These are phyloP conservation scores for Aphanocladium album DNA, from an alignment of 2,329 filamentous ascomycete genomes.

Conservation along the genomic window DNA sequence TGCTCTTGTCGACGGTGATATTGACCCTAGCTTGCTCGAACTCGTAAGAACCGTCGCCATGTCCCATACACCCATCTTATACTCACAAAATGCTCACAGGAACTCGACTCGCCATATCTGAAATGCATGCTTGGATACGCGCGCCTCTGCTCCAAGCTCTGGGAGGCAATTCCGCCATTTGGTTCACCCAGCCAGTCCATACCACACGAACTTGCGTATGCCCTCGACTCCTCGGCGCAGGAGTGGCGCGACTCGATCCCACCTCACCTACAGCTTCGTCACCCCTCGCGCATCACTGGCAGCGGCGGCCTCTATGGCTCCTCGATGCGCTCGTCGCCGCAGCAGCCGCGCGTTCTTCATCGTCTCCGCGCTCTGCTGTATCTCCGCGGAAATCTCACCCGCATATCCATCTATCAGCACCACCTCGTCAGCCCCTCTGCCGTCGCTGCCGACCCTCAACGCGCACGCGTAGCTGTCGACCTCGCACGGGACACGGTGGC, in stretches of 20 bases:
- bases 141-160: conserved; percentile 40
- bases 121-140: conserved; percentile 45
- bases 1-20: conserved; percentile 42
- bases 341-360: conserved; percentile 32
- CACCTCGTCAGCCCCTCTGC: conserved; percentile 33
- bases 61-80: too few species aligned
- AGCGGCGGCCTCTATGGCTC: background rate
- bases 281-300: conserved; percentile 32
- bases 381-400: conserved; percentile 40
- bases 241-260: conserved; percentile 44
- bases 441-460: conserved; percentile 30
- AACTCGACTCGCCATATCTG: conserved; percentile 33
- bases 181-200: conserved; percentile 29
- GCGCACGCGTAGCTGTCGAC: conserved; percentile 34
- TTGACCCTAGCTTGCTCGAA: conserved; percentile 43
- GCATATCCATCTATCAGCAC: conserved; percentile 40
- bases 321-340: conserved; percentile 8
- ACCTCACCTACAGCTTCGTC: conserved; percentile 31
- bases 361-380: conserved; percentile 38
- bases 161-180: conserved; percentile 38
- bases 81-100: conserved; percentile 8
- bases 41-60: conserved; percentile 24
- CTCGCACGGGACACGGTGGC: conserved; percentile 26
- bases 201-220: conserved; percentile 32
- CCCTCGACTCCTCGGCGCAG: conserved; percentile 37